phyloP scores from a whole-genome alignment of 1,139 yeast species.

The Lodderomyces orthopsilosis region DNA sequence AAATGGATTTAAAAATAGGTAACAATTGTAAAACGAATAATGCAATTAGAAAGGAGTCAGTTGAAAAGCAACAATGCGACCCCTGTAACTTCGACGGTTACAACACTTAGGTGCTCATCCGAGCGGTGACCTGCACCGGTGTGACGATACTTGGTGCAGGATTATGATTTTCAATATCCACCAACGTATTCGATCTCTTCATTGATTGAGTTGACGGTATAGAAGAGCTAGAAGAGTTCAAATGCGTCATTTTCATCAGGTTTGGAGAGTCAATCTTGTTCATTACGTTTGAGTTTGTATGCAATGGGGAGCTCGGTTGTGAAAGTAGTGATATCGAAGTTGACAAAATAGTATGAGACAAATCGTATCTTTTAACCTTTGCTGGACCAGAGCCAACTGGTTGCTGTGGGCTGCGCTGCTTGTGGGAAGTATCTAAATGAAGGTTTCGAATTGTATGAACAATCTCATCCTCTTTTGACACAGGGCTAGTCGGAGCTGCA shows the following conservation, averaged over 20 bases:
- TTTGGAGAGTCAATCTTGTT: conserved; percentile 21
- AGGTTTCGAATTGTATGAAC: background rate
- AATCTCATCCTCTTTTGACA: conserved; percentile 2
- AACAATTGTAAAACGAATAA: too few relatives aligned
- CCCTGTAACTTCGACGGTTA: too few relatives aligned
- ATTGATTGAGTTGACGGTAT: conserved; percentile 15
- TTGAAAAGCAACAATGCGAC: background rate
- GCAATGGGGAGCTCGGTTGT: conserved; percentile 23
- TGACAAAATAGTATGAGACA: conserved; percentile 20
- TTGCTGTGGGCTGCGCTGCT: conserved; percentile 3
- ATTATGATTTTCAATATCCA: conserved; percentile 26
- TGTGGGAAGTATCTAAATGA: conserved; percentile 1
- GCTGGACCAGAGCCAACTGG: background rate
- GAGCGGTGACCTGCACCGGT: conserved; percentile 45
- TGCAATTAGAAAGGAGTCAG: background rate
- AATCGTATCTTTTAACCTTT: conserved; percentile 17
- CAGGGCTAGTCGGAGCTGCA: background rate
- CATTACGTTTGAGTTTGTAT: conserved; percentile 27
- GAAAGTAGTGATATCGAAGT: conserved; percentile 18
- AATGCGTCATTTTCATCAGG: conserved; percentile 9
- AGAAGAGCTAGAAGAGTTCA: conserved; percentile 11
- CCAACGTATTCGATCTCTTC: conserved; percentile 9
- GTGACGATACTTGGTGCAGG: conserved; percentile 44
- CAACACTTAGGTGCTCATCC: conserved; percentile 36
- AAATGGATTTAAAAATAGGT: too few relatives aligned